These are phyloP conservation scores for Asterionellopsis glacialis DNA, from an alignment of 108 stramenopile species.

Conservation along the genomic window DNA sequence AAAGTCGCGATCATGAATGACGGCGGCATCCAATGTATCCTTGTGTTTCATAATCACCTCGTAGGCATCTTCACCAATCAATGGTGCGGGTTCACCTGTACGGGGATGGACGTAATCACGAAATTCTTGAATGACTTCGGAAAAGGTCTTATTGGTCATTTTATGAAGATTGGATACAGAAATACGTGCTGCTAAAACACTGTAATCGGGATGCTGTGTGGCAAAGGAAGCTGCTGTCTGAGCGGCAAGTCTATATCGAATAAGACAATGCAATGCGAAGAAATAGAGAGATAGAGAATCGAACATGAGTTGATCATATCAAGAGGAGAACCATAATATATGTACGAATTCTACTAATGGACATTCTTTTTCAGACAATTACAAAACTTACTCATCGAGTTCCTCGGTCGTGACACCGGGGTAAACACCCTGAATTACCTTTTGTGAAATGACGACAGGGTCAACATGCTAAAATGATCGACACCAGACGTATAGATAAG, in stretches of 20 bases:
- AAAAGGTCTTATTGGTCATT: conserved; percentile 88
- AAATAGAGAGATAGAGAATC: too few relatives aligned
- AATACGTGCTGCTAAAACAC: conserved; percentile 96
- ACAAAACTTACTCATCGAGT: conserved; percentile 85
- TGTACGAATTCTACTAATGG: background rate
- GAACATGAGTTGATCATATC: too few relatives aligned
- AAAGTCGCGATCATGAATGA: conserved; percentile 92
- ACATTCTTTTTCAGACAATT: too few relatives aligned
- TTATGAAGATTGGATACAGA: conserved; percentile 98
- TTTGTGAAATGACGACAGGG: conserved; percentile 91
- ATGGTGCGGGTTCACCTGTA: conserved; percentile 85
- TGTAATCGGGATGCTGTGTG: conserved; percentile 98
- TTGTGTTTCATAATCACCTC: conserved; percentile 83
- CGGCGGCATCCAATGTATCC: conserved; percentile 75
- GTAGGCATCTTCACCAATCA: conserved; percentile 79
- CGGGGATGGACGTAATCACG: conserved; percentile 88
- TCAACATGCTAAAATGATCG: conserved; percentile 88
- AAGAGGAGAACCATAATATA: too few relatives aligned
- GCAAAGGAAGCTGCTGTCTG: conserved; percentile 98
- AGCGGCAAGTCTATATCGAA: conserved; percentile 78
- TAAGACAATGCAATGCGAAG: background rate
- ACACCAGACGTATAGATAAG: background rate
- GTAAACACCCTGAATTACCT: conserved; percentile 99
- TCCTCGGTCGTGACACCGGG: conserved; percentile 96
- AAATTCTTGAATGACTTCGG: conserved; percentile 78